Base-by-base conservation (phyloP, 2,329 filamentous ascomycete species). In the Kalmusia sp. region DNA sequence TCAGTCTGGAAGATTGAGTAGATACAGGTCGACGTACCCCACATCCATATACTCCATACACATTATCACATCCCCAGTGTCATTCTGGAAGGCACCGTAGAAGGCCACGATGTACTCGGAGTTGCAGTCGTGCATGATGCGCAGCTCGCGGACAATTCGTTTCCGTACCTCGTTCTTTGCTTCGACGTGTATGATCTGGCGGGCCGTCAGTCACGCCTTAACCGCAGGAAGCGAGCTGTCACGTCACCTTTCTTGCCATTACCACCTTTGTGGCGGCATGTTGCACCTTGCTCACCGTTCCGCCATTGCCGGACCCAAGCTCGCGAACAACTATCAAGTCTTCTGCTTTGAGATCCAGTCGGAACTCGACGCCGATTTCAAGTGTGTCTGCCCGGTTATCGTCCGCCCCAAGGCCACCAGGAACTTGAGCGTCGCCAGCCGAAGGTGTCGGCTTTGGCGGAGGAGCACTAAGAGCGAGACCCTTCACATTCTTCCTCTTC, bases 31-130 rank as follows among this genome's bases (percentile, higher is more conserved):
- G 7, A 80, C 91, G 77, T 84, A 98, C 95, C 95, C 95, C 73
- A 93, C 92, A 77, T 99, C 95, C 92, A 96, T 96, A 74, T 99
- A 98, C 76, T 99, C 95, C 95, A 99, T 99, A 76, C 95, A 99
- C 88, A 99, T 93, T 65, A 98, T 96, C 54, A 99, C 96, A 78
- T 99, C 95, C 71, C 96, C 93, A 57, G 92, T 92, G 70, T 96
- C 91, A 72, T 96, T 98, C 70, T 98, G 85, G 72, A 98, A 99
- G 31, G 95, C 95, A 55, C 95, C 95, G 70, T 98, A 98, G 76
- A 97, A 99, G 49, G 90, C 96, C 55, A 99, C 95, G 69, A 99
- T 98, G 75, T 96, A 93, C 56, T 95, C 91, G 19, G 91, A 97
- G 70, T 96, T 95, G 77, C 95, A 99, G 69, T 96, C 92, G 73